Evolutionary conservation across 2,329 filamentous ascomycete species (phyloP).

Genomic region (Pseudocercospora cruenta): DNA sequence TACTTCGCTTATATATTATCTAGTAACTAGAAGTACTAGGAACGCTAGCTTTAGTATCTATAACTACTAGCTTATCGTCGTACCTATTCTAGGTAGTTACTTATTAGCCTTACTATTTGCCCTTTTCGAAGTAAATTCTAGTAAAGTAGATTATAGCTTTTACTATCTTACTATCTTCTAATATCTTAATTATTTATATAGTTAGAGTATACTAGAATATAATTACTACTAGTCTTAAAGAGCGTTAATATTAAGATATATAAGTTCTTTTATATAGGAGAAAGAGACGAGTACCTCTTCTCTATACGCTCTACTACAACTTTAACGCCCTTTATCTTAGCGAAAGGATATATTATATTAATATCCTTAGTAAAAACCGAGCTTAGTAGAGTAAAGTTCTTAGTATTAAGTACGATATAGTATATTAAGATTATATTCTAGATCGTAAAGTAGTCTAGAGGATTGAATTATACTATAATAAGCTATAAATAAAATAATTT

Average conservation of each 20-base stretch:
- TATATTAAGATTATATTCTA: conserved; percentile 48
- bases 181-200: conserved; percentile 45
- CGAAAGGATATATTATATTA: conserved; percentile 45
- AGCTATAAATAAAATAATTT: not conserved
- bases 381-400: conserved; percentile 43
- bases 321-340: conserved; percentile 40
- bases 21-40: conserved; percentile 46
- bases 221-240: conserved; percentile 43
- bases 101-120: conserved; percentile 46
- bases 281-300: conserved; percentile 22
- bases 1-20: conserved; percentile 43
- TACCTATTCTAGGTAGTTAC: conserved; percentile 50
- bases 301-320: conserved; percentile 41
- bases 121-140: conserved; percentile 48
- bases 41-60: conserved; percentile 22
- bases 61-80: conserved; percentile 42
- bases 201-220: conserved; percentile 49
- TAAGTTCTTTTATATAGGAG: not conserved
- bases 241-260: not conserved
- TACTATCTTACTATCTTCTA: conserved; percentile 38
- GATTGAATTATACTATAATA: conserved; percentile 18
- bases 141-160: conserved; percentile 47
- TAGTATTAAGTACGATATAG: conserved; percentile 50
- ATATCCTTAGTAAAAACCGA: conserved; percentile 48
- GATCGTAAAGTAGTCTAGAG: conserved; percentile 45